A percentile compares a stretch with the other conserved stretches of the same genome.
Evolutionary conservation across 2,329 filamentous ascomycete genomes (phyloP).

Genomic region (Decorospora gaudefroyi): DNA sequence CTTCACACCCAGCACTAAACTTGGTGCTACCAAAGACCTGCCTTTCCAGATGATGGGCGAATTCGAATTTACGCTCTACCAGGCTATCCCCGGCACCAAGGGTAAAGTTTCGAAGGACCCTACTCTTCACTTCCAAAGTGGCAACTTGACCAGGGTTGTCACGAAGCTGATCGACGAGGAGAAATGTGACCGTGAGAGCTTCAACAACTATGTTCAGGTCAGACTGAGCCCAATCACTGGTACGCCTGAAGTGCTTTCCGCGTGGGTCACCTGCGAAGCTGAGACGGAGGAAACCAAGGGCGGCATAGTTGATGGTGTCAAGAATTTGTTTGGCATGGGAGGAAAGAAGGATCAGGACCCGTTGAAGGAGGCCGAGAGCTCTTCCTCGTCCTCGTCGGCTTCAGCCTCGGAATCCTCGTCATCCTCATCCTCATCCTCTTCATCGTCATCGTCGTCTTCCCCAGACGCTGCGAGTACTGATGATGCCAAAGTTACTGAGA

Average conservation of each 20-base stretch:
- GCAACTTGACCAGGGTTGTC: constrained; percentile 85
- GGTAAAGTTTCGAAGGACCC: constrained; percentile 59
- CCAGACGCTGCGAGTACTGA: constrained; percentile 54
- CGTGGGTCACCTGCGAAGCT: constrained; percentile 82
- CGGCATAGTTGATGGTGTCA: constrained; percentile 87
- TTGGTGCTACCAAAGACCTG: constrained; percentile 81
- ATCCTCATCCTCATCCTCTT: constrained; percentile 50
- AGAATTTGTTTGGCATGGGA: constrained; percentile 94
- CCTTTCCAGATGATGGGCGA: constrained; percentile 82
- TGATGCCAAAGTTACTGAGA: constrained; percentile 53
- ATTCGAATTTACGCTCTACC: constrained; percentile 78
- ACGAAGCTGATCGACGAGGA: constrained; percentile 76
- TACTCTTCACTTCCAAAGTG: constrained; percentile 70
- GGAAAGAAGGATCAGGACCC: constrained; percentile 81
- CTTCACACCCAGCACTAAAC: constrained; percentile 75
- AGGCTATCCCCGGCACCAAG: constrained; percentile 63
- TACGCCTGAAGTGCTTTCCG: constrained; percentile 75
- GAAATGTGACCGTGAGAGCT: constrained; percentile 74
- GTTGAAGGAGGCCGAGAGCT: constrained; percentile 60
- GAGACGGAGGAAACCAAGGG: constrained; percentile 73
- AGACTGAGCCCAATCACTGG: constrained; percentile 74
- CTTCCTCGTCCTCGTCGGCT: constrained; percentile 51
- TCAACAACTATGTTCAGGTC: constrained; percentile 78
- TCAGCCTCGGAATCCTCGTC: constrained; percentile 52
- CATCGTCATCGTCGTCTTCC: constrained; percentile 53